These are phyloP conservation scores for Leucosporidium creatinivorum DNA, from an alignment of 768 basidiomycete species.

Conservation along the genomic window DNA sequence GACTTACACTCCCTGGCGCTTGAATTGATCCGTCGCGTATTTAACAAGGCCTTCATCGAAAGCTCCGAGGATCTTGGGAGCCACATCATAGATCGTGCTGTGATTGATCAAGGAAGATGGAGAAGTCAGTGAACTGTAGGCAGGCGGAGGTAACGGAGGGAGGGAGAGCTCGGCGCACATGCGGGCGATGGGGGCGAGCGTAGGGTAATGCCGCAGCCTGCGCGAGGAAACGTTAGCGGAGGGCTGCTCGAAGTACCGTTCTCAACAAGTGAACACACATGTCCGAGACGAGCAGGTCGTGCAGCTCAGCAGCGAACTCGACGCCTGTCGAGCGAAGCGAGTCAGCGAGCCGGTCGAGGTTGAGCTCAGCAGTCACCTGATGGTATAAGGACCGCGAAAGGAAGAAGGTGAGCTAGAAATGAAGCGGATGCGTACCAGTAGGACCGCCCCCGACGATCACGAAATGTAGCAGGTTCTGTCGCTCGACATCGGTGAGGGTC, in stretches of 20 bases:
- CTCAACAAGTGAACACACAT: too few species aligned
- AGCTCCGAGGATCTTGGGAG: constrained; percentile 62
- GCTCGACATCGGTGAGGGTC: constrained; percentile 62
- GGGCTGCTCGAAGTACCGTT: too few species aligned
- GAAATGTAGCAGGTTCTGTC: constrained; percentile 70
- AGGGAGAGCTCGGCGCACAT: too few species aligned
- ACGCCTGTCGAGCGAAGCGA: constrained; percentile 53
- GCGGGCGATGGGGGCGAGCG: too few species aligned
- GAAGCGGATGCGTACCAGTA: constrained; percentile 39
- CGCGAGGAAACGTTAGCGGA: too few species aligned
- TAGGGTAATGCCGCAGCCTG: too few species aligned
- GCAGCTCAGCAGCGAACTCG: constrained; percentile 74
- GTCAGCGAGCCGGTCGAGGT: too few species aligned
- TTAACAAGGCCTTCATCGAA: constrained; percentile 64
- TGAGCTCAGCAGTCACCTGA: too few species aligned
- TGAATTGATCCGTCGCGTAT: constrained; percentile 53
- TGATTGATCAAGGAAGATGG: constrained; percentile 56
- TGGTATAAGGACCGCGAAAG: too few species aligned
- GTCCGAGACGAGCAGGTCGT: constrained; percentile 67
- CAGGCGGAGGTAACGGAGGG: constrained; percentile 45
- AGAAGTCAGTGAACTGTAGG: constrained; percentile 46
- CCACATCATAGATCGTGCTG: constrained; percentile 77
- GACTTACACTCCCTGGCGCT: constrained; percentile 52
- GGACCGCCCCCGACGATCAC: constrained; percentile 67
- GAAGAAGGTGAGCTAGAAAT: too few species aligned